Evolutionary conservation across 1,284 basidiomycete genomes (phyloP), one percentile per base, ranked within the genome.

Genomic region (Ustilago shanxiensis): DNA sequence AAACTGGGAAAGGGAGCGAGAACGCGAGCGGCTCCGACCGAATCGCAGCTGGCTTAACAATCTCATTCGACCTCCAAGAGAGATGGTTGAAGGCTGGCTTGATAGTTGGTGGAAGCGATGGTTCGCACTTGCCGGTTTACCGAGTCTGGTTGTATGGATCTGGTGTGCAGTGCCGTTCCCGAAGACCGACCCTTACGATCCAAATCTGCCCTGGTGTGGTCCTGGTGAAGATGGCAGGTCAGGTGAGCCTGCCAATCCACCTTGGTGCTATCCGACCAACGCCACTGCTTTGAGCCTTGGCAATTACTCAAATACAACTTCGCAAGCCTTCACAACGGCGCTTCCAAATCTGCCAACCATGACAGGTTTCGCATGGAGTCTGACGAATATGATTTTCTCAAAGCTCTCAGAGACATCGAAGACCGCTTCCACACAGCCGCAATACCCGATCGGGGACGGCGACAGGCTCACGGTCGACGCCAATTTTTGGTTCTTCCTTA

Each of bases 131-230:
- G 87, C 88, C 0, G 66, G 88, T 0, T 62, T 88, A 1, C 89
- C 89, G 0, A 88, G 88, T 61, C 33, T 88, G 16, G 82, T 88
- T 0, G 89, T 88, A 1, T 89, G 89, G 89, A 56, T 88, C 1
- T 90, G 89, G 89, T 88, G 88, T 53, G 87, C 88, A 0, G 80
- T 89, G 13, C 89, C 89, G 3, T 89, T 90, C 59, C 89, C 89
- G 0, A 87, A 89, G 8, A 86, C 86, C 4, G 88, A 89, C 66
- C 88, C 88, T 1, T 86, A 83, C 58, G 70, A 79, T 37, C 70
- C 73, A 1, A 73, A 79, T 37, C 50, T 70, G 9, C 77, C 79
- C 9, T 82, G 79, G 79, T 82, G 80, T 60, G 77, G 63, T 49
- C 76, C 75, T 0, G 77, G 71, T 20, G 63, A 73, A 41, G 58